Conservation (phyloP, 2,329 filamentous ascomycete genomes). For the Sphaerulina musiva region DNA sequence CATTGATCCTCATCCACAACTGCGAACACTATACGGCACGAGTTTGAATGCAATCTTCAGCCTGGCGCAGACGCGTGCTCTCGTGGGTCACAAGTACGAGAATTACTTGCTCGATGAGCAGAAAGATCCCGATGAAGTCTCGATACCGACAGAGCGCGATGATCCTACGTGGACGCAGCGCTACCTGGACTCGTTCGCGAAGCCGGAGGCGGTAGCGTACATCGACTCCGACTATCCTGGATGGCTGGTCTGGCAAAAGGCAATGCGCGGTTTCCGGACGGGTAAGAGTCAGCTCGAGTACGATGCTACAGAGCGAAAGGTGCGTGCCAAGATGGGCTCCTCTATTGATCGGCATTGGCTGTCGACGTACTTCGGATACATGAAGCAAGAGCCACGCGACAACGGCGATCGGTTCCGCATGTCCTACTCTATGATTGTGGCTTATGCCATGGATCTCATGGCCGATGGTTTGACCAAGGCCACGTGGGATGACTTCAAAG, state of each 20-base stretch:
- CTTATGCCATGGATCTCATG: constrained; percentile 85
- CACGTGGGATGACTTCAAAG: constrained; percentile 81
- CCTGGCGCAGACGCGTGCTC: constrained; percentile 77
- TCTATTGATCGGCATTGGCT: constrained; percentile 82
- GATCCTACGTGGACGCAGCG: constrained; percentile 72
- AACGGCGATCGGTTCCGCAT: constrained; percentile 80
- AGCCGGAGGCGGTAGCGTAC: constrained; percentile 75
- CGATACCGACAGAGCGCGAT: constrained; percentile 64
- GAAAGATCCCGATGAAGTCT: constrained; percentile 66
- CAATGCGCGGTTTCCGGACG: constrained; percentile 70
- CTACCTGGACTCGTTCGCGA: constrained; percentile 70
- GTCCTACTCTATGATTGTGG: constrained; percentile 76
- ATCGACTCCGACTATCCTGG: constrained; percentile 88
- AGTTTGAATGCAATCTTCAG: constrained; percentile 71
- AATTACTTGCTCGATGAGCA: constrained; percentile 81
- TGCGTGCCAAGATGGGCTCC: constrained; percentile 71
- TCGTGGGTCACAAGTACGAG: constrained; percentile 79
- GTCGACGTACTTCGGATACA: constrained; percentile 76
- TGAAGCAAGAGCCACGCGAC: constrained; percentile 94
- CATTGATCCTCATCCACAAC: constrained; percentile 81
- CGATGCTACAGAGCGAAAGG: constrained; percentile 69
- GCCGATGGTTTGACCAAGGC: constrained; percentile 69
- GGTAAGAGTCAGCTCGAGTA: constrained; percentile 66
- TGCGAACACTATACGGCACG: constrained; percentile 74
- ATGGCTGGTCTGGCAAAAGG: constrained; percentile 92